These are phyloP conservation scores for Tardiomyces depauwii DNA, from an alignment of 1,139 yeast species.

Conservation along the genomic window DNA sequence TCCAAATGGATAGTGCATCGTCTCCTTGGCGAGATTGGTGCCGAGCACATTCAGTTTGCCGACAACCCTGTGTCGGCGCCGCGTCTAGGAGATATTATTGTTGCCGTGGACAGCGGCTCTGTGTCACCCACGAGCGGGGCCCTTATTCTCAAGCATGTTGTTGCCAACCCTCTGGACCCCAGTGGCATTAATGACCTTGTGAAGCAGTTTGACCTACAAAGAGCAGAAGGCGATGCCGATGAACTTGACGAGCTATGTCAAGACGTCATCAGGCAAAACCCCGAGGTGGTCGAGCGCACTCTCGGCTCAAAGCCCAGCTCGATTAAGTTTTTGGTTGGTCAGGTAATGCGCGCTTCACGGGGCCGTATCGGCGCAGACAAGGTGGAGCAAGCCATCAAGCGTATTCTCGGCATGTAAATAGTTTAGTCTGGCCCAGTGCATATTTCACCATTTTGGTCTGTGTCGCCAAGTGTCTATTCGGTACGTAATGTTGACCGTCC, in stretches of 20 bases:
- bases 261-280: constrained; percentile 40
- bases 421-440: no score
- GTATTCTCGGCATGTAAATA: not conserved
- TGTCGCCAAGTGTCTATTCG: no score
- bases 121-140: constrained; percentile 54
- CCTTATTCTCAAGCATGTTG: constrained; percentile 45
- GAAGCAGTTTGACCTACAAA: constrained; percentile 42
- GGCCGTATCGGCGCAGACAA: constrained; percentile 6
- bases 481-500: no score
- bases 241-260: constrained; percentile 39
- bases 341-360: constrained; percentile 45
- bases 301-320: constrained; percentile 51
- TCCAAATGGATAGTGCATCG: constrained; percentile 85
- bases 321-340: constrained; percentile 68
- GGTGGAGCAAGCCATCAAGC: constrained; percentile 1
- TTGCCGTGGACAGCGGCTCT: constrained; percentile 27
- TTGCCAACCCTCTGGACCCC: constrained; percentile 22
- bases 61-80: constrained; percentile 10
- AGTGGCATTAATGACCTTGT: constrained; percentile 33
- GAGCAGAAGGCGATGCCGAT: constrained; percentile 17
- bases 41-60: constrained; percentile 33
- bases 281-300: constrained; percentile 47
- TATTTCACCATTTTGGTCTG: no score
- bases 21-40: constrained; percentile 56
- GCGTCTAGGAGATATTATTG: constrained; percentile 35